These are phyloP conservation scores for Rhynchosporium graminicola DNA, from an alignment of 2,329 filamentous ascomycete species.

Conservation along the genomic window DNA sequence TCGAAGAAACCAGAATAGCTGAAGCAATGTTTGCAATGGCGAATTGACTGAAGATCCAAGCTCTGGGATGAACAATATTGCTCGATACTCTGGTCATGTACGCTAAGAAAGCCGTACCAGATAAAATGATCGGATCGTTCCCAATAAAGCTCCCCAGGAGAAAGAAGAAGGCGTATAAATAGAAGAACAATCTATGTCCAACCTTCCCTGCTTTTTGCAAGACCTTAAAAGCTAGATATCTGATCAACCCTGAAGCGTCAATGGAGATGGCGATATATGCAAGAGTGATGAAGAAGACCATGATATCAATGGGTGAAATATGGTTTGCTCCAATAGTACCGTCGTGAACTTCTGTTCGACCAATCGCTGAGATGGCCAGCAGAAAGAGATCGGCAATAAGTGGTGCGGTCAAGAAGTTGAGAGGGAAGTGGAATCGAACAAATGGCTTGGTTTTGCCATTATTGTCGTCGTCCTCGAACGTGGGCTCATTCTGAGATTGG, in stretches of 20 bases:
- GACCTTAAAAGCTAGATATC: conserved; percentile 70
- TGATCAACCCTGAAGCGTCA: conserved; percentile 72
- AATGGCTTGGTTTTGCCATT: conserved; percentile 44
- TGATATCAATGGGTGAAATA: conserved; percentile 71
- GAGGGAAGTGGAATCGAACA: conserved; percentile 57
- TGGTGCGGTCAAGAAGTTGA: conserved; percentile 72
- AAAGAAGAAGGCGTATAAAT: conserved; percentile 74
- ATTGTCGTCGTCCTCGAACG: conserved; percentile 23
- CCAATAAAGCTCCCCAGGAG: conserved; percentile 66
- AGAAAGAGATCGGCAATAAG: conserved; percentile 71
- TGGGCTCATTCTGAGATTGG: conserved; percentile 30
- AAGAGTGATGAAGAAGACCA: conserved; percentile 72
- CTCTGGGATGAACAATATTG: conserved; percentile 69
- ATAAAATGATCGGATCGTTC: conserved; percentile 75
- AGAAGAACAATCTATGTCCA: conserved; percentile 71
- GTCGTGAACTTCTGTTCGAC: conserved; percentile 64
- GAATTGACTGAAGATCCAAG: conserved; percentile 75
- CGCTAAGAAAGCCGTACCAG: conserved; percentile 71
- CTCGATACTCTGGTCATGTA: conserved; percentile 74
- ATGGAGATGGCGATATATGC: conserved; percentile 79
- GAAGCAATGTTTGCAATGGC: conserved; percentile 73
- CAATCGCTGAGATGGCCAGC: conserved; percentile 69
- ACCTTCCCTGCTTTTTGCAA: conserved; percentile 65
- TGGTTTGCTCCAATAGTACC: conserved; percentile 66
- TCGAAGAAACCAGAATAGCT: conserved; percentile 75